These are phyloP conservation scores for Aspergillus bridgeri DNA, from an alignment of 495 filamentous ascomycete genomes.

Conservation along the genomic window DNA sequence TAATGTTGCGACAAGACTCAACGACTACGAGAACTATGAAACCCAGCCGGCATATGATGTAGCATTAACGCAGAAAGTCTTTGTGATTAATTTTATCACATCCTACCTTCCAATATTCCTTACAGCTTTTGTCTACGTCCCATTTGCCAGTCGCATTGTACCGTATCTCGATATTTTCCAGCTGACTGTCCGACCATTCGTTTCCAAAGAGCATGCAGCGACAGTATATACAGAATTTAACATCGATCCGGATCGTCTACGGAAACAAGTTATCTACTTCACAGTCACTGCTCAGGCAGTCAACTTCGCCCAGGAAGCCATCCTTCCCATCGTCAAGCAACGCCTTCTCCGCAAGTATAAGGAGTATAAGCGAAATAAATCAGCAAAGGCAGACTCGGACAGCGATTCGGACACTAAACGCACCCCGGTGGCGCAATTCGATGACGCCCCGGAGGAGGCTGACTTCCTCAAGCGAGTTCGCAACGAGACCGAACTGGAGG, in stretches of 20 bases:
- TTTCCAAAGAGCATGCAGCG: constrained; percentile 62
- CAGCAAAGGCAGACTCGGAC: constrained; percentile 17
- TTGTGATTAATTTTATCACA: constrained; percentile 95
- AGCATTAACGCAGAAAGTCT: constrained; percentile 84
- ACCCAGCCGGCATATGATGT: constrained; percentile 74
- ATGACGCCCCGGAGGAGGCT: constrained; percentile 66
- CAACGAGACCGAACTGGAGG: constrained; percentile 76
- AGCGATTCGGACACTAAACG: constrained; percentile 16
- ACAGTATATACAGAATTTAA: constrained; percentile 61
- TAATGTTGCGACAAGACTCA: constrained; percentile 72
- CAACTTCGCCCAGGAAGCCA: constrained; percentile 77
- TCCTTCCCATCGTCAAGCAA: constrained; percentile 83
- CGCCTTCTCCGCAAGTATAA: constrained; percentile 69
- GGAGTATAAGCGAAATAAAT: constrained; percentile 41
- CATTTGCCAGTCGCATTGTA: constrained; percentile 82
- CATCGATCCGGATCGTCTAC: constrained; percentile 80
- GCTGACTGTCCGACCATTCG: constrained; percentile 70
- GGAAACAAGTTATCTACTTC: constrained; percentile 94
- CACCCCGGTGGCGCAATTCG: constrained; percentile 14
- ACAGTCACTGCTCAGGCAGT: constrained; percentile 94
- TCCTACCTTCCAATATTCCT: constrained; percentile 91
- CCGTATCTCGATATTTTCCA: constrained; percentile 88
- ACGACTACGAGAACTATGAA: constrained; percentile 88
- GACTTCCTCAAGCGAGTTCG: constrained; percentile 77
- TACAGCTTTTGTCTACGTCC: constrained; percentile 95